phyloP scores from a whole-genome alignment of 2,329 filamentous ascomycete species.

The Purpureocillium lavendulum region DNA sequence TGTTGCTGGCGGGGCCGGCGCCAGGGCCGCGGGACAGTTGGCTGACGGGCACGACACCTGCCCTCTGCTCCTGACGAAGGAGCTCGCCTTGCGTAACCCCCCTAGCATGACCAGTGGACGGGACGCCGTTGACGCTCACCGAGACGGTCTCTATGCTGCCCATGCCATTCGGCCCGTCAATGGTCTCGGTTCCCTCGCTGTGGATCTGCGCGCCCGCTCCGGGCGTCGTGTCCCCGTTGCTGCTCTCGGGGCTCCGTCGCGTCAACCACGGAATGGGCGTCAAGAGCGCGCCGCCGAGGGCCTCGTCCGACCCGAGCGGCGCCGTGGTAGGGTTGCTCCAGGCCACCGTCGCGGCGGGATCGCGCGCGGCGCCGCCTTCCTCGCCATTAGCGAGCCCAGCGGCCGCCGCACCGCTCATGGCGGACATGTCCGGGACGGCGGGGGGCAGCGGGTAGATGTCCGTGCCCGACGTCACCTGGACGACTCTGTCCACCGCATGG shows the following conservation, averaged over 20 bases:
- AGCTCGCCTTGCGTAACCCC: constrained; percentile 78
- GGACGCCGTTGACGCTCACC: constrained; percentile 63
- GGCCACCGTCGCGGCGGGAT: constrained; percentile 29
- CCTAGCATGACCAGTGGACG: constrained; percentile 38
- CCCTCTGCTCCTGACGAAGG: constrained; percentile 76
- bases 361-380: constrained; percentile 11
- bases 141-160: constrained; percentile 76
- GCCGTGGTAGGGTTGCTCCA: constrained; percentile 39
- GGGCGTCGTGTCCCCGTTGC: constrained; percentile 8
- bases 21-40: constrained; percentile 37
- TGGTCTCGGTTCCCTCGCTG: constrained; percentile 70
- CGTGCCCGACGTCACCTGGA: constrained; percentile 78
- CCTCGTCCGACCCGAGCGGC: constrained; percentile 73
- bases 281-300: constrained; percentile 78
- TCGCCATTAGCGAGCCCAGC: constrained; percentile 16
- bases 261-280: constrained; percentile 90
- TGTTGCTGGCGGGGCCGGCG: constrained; percentile 2
- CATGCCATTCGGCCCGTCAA: constrained; percentile 71
- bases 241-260: constrained; percentile 23
- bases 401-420: constrained; percentile 58
- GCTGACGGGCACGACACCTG: constrained; percentile 65
- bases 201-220: constrained; percentile 37
- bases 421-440: constrained; percentile 49
- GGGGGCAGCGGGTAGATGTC: constrained; percentile 77
- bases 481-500: constrained; percentile 81